Evolutionary conservation across 768 basidiomycete genomes (phyloP).

Genomic region (Auricularia auricula-judae): DNA sequence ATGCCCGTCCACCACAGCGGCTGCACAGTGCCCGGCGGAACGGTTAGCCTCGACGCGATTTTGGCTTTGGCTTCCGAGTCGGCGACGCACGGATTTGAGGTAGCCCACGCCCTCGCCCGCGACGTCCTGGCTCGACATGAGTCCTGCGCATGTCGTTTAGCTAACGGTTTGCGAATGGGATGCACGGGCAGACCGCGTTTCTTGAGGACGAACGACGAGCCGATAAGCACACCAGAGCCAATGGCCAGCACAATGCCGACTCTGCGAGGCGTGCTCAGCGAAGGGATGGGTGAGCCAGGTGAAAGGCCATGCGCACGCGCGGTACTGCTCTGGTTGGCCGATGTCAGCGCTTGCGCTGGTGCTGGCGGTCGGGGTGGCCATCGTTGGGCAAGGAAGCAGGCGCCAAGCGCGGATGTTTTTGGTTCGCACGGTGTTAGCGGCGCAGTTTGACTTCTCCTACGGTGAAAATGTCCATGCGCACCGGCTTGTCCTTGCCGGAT

Average conservation of each 20-base stretch:
- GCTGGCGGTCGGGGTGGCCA: not conserved
- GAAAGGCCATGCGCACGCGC: slow-evolving; percentile 1
- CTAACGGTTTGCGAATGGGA: slow-evolving; percentile 45
- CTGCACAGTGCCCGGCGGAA: slow-evolving; percentile 7
- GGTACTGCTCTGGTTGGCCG: slow-evolving; percentile 2
- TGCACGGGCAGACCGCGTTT: slow-evolving; percentile 82
- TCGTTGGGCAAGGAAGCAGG: not conserved
- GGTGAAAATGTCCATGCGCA: no score
- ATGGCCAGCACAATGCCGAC: slow-evolving; percentile 72
- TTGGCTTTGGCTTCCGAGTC: not conserved
- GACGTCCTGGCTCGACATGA: slow-evolving; percentile 7
- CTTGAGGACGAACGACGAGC: slow-evolving; percentile 92
- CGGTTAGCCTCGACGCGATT: not conserved
- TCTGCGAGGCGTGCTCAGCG: slow-evolving; percentile 29
- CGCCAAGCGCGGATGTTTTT: not conserved
- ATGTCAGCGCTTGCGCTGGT: not conserved
- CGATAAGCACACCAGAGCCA: slow-evolving; percentile 77
- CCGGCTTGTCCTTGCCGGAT: no score
- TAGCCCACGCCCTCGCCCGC: slow-evolving; percentile 46
- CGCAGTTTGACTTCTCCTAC: not conserved
- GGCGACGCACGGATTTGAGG: slow-evolving; percentile 20
- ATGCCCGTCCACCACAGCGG: slow-evolving; percentile 44
- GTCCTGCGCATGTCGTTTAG: not conserved
- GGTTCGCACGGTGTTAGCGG: not conserved
- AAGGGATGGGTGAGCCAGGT: not conserved